phyloP scores from a whole-genome alignment of 495 filamentous ascomycete species.

The Ascodesmis nigricans region DNA sequence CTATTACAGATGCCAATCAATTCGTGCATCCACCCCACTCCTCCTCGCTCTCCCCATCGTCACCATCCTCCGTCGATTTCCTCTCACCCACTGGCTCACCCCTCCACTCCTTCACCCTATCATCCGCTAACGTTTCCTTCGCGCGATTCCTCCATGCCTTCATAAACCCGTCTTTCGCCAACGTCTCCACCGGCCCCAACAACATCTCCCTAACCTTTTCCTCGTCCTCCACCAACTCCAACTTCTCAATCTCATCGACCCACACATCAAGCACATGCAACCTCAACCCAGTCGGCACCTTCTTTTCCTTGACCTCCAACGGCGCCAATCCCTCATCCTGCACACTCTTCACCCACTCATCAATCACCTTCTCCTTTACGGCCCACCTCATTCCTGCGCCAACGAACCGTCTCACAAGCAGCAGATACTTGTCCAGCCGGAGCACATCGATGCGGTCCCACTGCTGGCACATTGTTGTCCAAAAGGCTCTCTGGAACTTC shows the following conservation, averaged over 20 bases:
- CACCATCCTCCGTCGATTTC: conserved; percentile 2
- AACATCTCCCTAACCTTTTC: conserved; percentile 31
- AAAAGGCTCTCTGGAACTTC: conserved; percentile 56
- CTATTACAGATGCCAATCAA: too few species aligned
- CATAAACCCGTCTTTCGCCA: conserved; percentile 34
- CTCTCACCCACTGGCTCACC: conserved; percentile 9
- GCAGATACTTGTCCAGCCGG: conserved; percentile 81
- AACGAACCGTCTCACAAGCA: conserved; percentile 58
- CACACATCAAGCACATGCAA: conserved; percentile 83
- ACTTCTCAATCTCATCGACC: conserved; percentile 64
- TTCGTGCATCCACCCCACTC: too few species aligned
- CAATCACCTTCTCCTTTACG: conserved; percentile 26
- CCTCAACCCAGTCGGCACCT: conserved; percentile 56
- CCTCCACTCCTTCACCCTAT: conserved; percentile 34
- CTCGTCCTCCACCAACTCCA: conserved; percentile 25
- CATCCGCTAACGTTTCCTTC: conserved; percentile 51
- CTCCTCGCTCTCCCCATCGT: too few species aligned
- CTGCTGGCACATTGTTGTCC: conserved; percentile 66
- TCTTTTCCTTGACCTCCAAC: conserved; percentile 22
- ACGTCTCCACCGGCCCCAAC: conserved; percentile 35
- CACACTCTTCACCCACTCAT: conserved; percentile 22
- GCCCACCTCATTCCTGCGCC: conserved; percentile 41
- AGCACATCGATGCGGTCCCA: conserved; percentile 66
- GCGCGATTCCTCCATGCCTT: conserved; percentile 53
- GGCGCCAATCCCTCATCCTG: conserved; percentile 18